A percentile compares a stretch with the other conserved stretches of the same genome.
These are phyloP conservation scores for Amanita jacksonii DNA, from an alignment of 768 basidiomycete genomes.

Conservation along the genomic window DNA sequence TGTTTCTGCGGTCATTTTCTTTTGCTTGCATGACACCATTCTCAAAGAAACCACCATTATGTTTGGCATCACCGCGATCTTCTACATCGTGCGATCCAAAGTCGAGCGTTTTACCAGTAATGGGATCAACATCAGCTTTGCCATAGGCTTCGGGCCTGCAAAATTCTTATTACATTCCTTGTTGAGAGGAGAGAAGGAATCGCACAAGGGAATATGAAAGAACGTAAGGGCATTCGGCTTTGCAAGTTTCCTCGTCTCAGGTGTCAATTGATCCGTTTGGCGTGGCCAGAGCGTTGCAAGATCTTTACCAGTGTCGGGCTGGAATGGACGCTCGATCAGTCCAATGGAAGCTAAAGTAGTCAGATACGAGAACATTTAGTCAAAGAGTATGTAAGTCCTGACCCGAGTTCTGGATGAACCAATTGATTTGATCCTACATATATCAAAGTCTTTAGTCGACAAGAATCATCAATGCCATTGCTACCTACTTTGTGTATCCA, in stretches of 20 bases:
- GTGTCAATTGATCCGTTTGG: conserved; percentile 49
- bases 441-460: background rate
- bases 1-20: conserved; percentile 57
- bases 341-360: conserved; percentile 42
- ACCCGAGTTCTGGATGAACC: conserved; percentile 82
- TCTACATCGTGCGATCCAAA: conserved; percentile 60
- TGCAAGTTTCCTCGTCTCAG: conserved; percentile 47
- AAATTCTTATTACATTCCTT: conserved; percentile 3
- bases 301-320: conserved; percentile 66
- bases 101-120: conserved; percentile 55
- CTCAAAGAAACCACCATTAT: conserved; percentile 76
- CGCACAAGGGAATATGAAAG: conserved; percentile 93
- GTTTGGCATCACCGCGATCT: conserved; percentile 48
- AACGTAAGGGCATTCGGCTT: conserved; percentile 97
- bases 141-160: conserved; percentile 66
- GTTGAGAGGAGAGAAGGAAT: conserved; percentile 8
- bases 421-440: conserved; percentile 67
- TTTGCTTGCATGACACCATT: conserved; percentile 65
- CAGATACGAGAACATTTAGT: background rate
- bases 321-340: conserved; percentile 76
- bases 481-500: conserved; percentile 69
- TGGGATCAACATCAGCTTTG: conserved; percentile 54
- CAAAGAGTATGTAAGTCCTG: conserved; percentile 11
- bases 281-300: conserved; percentile 57
- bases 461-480: background rate